Conservation (phyloP, 1,139 yeast species). For the Candida mesenterica region DNA sequence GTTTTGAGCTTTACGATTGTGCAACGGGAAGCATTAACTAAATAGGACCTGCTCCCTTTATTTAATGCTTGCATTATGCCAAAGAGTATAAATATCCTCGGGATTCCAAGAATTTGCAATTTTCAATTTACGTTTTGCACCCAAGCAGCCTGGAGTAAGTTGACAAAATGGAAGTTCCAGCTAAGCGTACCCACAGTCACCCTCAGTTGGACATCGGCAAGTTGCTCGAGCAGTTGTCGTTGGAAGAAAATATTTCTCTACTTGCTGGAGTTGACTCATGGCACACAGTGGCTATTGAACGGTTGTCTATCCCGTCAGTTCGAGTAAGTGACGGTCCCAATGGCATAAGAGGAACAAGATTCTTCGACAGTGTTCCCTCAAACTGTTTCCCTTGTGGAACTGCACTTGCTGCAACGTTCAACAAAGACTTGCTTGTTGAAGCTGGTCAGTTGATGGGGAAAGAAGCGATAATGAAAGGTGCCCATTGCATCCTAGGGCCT, state of each 20-base stretch:
- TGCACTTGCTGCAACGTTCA: conserved; percentile 22
- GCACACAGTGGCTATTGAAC: conserved; percentile 20
- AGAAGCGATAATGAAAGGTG: conserved; percentile 51
- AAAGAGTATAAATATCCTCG: too few species aligned
- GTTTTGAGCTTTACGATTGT: too few species aligned
- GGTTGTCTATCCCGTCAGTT: conserved; percentile 19
- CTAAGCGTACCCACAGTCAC: too few species aligned
- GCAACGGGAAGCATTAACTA: too few species aligned
- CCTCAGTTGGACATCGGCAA: conserved; percentile 15
- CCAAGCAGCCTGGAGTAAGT: too few species aligned
- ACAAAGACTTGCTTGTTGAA: conserved; percentile 32
- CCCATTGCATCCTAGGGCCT: conserved; percentile 53
- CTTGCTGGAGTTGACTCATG: conserved; percentile 22
- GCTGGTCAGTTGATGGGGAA: conserved; percentile 49
- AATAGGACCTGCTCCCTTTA: too few species aligned
- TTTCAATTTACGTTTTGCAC: too few species aligned
- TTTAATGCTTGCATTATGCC: too few species aligned
- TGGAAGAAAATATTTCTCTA: conserved; percentile 19
- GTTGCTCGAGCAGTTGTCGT: conserved; percentile 17
- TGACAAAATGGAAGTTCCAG: too few species aligned
- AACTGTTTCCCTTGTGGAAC: conserved; percentile 48
- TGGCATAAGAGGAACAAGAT: conserved; percentile 52
- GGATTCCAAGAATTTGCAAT: too few species aligned
- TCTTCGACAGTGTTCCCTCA: conserved; percentile 45
- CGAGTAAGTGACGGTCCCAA: conserved; percentile 51